Conservation (phyloP, 2,329 filamentous ascomycete genomes). For the Fusarium sp. region DNA sequence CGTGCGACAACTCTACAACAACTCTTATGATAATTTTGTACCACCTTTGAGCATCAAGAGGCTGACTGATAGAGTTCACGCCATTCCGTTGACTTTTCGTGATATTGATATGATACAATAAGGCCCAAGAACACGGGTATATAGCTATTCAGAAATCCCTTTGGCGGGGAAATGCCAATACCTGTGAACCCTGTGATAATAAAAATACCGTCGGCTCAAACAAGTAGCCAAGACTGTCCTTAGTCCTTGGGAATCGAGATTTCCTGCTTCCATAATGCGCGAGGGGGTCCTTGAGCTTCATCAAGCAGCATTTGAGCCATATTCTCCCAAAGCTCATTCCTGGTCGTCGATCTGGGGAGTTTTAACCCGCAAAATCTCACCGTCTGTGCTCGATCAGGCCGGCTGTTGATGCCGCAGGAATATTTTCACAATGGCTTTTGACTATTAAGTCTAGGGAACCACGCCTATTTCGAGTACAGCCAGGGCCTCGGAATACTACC, state of each 20-base stretch:
- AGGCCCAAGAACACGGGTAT: fast-evolving
- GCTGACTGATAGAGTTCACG: neutral
- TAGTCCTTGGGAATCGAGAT: fast-evolving
- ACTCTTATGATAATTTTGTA: too few relatives aligned
- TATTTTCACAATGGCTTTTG: fast-evolving
- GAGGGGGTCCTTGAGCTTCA: neutral
- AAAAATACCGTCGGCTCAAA: neutral
- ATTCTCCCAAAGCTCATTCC: neutral
- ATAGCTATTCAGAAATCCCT: neutral
- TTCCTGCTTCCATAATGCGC: neutral
- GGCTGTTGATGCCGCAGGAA: fast-evolving
- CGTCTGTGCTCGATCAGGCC: neutral
- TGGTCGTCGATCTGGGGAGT: neutral
- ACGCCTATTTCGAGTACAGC: neutral
- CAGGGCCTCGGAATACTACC: neutral
- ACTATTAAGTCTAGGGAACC: too few relatives aligned
- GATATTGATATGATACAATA: too few relatives aligned
- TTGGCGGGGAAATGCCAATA: fast-evolving
- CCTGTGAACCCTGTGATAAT: neutral
- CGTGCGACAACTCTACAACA: too few relatives aligned
- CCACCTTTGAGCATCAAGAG: too few relatives aligned
- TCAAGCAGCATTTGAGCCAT: neutral
- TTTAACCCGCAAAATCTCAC: neutral
- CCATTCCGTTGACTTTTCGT: fast-evolving
- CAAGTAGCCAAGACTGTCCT: neutral